Percentiles rank a stretch among this genome's conserved stretches.
Evolutionary conservation across 208 protist species (phyloP).

Genomic region (Acanthamoeba castellanii): DNA sequence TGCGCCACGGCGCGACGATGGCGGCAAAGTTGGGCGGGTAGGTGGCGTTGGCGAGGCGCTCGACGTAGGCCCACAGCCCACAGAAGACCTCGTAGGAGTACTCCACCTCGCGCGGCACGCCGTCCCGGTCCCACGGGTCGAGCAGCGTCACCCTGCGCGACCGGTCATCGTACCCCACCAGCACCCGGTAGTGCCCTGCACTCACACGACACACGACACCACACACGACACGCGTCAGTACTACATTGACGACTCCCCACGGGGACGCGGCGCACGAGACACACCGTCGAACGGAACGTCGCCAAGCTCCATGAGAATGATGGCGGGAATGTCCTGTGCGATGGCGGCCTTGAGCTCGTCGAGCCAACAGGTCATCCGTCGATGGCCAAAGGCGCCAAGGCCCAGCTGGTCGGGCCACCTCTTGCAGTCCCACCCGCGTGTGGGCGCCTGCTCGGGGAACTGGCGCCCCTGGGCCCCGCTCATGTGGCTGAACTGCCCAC

Average conservation of each 20-base stretch:
- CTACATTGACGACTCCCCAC: not conserved
- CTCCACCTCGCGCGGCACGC: not conserved
- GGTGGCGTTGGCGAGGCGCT: not conserved
- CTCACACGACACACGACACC: too few relatives aligned
- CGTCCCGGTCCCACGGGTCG: not conserved
- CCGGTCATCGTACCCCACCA: not conserved
- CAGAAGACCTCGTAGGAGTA: constrained; percentile 53
- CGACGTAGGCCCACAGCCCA: constrained; percentile 2
- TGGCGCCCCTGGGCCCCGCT: not conserved
- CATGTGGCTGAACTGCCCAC: not conserved
- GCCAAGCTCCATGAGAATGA: not conserved
- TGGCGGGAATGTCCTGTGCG: not conserved
- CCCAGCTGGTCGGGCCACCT: not conserved
- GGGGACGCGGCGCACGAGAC: not conserved
- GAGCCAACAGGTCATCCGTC: not conserved
- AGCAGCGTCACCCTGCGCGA: not conserved
- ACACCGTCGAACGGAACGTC: not conserved
- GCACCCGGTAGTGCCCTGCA: not conserved
- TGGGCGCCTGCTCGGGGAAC: constrained; percentile 2
- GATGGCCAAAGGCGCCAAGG: not conserved
- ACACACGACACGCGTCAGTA: not conserved
- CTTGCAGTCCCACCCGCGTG: not conserved
- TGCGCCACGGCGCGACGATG: not conserved
- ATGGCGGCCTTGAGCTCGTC: constrained; percentile 11
- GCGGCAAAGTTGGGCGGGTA: constrained; percentile 22